Evolutionary conservation across 2,329 filamentous ascomycete species (phyloP), one percentile per base, ranked within the genome.

Genomic region (Diplodia mutila): DNA sequence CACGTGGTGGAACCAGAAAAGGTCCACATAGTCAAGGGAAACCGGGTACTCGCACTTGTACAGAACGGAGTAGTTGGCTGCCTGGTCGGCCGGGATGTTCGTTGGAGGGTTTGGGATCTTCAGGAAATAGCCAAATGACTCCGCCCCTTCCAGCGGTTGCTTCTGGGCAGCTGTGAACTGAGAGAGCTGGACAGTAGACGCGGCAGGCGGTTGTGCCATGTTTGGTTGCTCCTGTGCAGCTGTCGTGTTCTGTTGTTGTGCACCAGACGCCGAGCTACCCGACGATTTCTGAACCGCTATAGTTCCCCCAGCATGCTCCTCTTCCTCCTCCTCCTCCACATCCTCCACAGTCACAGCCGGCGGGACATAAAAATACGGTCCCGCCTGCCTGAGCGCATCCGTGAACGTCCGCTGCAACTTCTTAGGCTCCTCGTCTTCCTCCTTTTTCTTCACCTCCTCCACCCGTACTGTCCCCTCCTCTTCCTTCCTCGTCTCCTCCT

Each of bases 381-480:
- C 55, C 2, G 55, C 55, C 37, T 61, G 55, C 14, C 55, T 25
- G 2, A 61, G 25, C 2, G 55, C 48, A 14, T 61, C 55, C 25
- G 55, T 61, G n/a, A 34, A 61, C 1, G 57, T 51, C 27, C 57
- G 18, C 29, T 61, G 57, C n/a, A 61, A 11, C 32, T 61, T 51
- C 46, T 34, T 27, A 4, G n/a, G 18, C 5, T 11, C 23, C 11
- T 8, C 12, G n/a, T 6, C 21, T 4, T 27, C 14, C 16, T 11
- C 14, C 25, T 21, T 18, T 1, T 32, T 32, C 29, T 32, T 32
- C 29, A 2, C 27, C n/a, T 5, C 12, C 9, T 27, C 14, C 2
- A 5, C 32, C 21, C 1, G 14, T 5, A 49, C 37, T 8, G 12
- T 23, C n/a, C 2, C n/a, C 6, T 23, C 12, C 16, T 9, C 21